Evolutionary conservation across 352 stramenopile species (phyloP).

Genomic region (Globisporangium abappressorium): DNA sequence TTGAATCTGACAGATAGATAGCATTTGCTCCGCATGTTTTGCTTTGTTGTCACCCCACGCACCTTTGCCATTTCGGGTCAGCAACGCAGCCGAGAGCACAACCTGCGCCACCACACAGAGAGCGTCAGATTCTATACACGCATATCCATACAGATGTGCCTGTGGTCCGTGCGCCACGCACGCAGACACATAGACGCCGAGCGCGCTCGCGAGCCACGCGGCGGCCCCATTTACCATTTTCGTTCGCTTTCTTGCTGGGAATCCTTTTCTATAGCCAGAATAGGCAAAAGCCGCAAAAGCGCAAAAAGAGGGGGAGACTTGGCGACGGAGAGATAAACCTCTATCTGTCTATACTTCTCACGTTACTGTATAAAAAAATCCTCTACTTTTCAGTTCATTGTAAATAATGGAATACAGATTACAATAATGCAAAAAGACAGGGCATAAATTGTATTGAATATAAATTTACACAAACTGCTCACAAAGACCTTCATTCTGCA

Average conservation of each 20-base stretch:
- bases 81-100: slow-evolving; percentile 94
- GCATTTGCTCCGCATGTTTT: not conserved
- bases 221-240: slow-evolving; percentile 6
- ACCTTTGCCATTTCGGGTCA: slow-evolving; percentile 94
- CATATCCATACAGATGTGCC: not conserved
- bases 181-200: not conserved
- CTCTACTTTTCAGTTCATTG: too few relatives aligned
- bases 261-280: slow-evolving; percentile 12
- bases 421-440: too few relatives aligned
- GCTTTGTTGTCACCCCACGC: slow-evolving; percentile 21
- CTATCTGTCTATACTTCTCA: too few relatives aligned
- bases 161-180: not conserved
- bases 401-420: too few relatives aligned
- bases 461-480: too few relatives aligned
- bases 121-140: not conserved
- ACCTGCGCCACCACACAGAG: slow-evolving; percentile 58
- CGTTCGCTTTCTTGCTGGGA: not conserved
- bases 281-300: not conserved
- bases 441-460: too few relatives aligned
- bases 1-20: too few relatives aligned
- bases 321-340: too few relatives aligned
- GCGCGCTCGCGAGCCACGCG: slow-evolving; percentile 5
- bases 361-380: too few relatives aligned
- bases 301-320: not conserved
- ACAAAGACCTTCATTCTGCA: too few relatives aligned